These are phyloP conservation scores for Ceratocystis eucalypticola DNA, from an alignment of 2,329 filamentous ascomycete genomes.

Conservation along the genomic window DNA sequence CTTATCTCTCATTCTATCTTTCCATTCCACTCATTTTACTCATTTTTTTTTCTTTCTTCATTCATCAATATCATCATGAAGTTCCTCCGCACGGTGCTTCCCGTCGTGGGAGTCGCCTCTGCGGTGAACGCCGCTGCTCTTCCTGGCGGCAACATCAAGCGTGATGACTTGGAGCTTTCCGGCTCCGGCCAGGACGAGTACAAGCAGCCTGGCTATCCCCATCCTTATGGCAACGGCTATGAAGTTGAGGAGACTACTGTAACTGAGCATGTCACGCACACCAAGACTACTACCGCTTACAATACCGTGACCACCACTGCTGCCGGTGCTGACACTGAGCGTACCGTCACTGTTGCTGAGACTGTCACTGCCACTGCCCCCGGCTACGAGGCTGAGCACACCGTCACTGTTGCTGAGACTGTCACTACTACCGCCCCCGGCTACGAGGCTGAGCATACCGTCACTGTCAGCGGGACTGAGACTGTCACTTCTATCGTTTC, in stretches of 20 bases:
- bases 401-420: constrained; percentile 24
- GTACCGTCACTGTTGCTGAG: constrained; percentile 17
- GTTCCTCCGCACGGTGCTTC: constrained; percentile 18
- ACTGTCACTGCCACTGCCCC: constrained; percentile 24
- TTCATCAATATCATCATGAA: constrained; percentile 17
- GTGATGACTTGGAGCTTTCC: constrained; percentile 15
- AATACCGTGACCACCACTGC: constrained; percentile 13
- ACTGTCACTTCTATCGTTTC: constrained; percentile 28
- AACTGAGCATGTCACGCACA: constrained; percentile 4
- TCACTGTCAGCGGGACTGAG: constrained; percentile 27
- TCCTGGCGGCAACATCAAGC: constrained; percentile 10
- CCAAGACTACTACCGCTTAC: constrained; percentile 10
- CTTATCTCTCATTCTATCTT: constrained; percentile 12
- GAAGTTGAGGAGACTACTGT: constrained; percentile 10
- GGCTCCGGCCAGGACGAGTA: constrained; percentile 11
- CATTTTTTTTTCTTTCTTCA: constrained; percentile 9
- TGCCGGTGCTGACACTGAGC: constrained; percentile 8
- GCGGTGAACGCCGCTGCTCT: constrained; percentile 17
- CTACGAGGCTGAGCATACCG: constrained; percentile 17
- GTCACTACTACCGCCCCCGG: background rate
- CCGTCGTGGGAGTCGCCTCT: constrained; percentile 19
- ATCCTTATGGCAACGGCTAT: constrained; percentile 11
- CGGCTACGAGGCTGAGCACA: constrained; percentile 10
- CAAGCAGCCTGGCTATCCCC: constrained; percentile 15
- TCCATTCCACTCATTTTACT: constrained; percentile 9